Base-by-base conservation (phyloP, 306 rosid species). In the Crataegus laevigata region DNA sequence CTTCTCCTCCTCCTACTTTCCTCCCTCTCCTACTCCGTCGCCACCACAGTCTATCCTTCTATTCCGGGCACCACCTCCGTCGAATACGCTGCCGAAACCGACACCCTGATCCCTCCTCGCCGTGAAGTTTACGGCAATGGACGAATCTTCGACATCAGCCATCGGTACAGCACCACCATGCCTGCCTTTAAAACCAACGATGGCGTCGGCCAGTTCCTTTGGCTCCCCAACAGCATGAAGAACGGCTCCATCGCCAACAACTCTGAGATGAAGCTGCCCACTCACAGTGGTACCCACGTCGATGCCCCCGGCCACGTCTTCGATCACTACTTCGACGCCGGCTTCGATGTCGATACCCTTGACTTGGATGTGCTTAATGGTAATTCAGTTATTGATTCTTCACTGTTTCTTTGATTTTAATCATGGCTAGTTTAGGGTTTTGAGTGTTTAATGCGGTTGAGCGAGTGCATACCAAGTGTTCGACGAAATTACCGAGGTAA, bases 221-320 rank as follows among this genome's bases (percentile, higher is more conserved):
- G 96, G 98, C 91, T 94, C 1, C 75, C 50, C 1, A n/a, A 10
- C 25, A 86, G 92, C 90, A 84, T 94, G 85, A 94, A 94, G 86
- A 94, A 94, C 65, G 98, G 97, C 19, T 91, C 97, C 3, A 43
- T 52, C 68, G 84, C 96, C 30, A 94, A 91, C 73, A 38, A 8
- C 78, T 94, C 97, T 0, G 82, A 60, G 54, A 24, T 94, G 60
- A 88, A 86, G 91, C 84, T 91, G 0, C 90, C 91, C 24, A 65
- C 69, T 76, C 98, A 93, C 85, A 86, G 91, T 2, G 98, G 98
- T 25, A 93, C 97, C 13, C 98, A 93, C 54, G 96, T 93, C 40
- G 97, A 91, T 59, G 83, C 97, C 45, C 96, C 97, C 0, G 81
- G 97, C 4, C 98, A 93, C 83, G 82, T 91, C 68, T 84, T 78